Evolutionary conservation across 192 early-diverging fungal species (phyloP).

Genomic region (Helicostylum pulchrum): DNA sequence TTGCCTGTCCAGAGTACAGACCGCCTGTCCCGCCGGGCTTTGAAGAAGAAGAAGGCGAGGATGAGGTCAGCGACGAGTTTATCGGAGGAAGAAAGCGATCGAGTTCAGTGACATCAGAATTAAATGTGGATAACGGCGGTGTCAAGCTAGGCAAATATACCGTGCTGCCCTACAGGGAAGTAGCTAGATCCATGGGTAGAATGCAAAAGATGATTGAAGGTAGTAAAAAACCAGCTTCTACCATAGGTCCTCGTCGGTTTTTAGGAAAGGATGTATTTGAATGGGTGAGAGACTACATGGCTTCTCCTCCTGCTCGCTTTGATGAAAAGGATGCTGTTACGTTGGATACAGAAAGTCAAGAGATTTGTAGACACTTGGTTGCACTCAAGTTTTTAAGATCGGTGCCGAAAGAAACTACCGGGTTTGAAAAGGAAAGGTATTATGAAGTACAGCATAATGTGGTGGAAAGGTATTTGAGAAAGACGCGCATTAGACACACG

Average conservation of each 20-base stretch:
- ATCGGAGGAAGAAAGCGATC: conserved; percentile 1
- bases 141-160: not conserved
- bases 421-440: not conserved
- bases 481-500: not conserved
- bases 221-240: not conserved
- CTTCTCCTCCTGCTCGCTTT: not conserved
- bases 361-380: conserved; percentile 1
- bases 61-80: conserved; percentile 1
- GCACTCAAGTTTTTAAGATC: conserved; percentile 3
- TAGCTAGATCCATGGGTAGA: not conserved
- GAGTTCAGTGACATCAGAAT: conserved; percentile 10
- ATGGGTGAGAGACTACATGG: conserved; percentile 6
- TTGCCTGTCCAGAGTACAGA: not conserved
- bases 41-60: not conserved
- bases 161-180: conserved; percentile 8
- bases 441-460: conserved; percentile 6
- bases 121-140: not conserved
- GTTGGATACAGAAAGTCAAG: not conserved
- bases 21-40: not conserved
- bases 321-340: not conserved
- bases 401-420: not conserved
- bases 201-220: conserved; percentile 14
- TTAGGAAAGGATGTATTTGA: not conserved
- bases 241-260: not conserved
- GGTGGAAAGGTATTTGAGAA: conserved; percentile 12